Base-by-base conservation (phyloP, 495 filamentous ascomycete species). In the Darksidea phi region DNA sequence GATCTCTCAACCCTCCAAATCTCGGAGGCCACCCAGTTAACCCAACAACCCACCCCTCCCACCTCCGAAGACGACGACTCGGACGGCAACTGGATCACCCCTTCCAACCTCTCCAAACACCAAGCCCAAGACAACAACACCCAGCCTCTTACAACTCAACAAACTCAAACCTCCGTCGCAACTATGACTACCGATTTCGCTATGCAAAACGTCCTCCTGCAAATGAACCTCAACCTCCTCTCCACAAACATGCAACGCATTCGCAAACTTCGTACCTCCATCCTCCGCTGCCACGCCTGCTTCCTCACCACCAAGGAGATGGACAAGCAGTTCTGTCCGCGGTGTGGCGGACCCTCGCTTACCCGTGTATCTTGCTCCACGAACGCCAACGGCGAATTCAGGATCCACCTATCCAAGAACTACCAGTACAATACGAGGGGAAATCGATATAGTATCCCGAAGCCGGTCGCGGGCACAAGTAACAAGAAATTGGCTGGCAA, bases 351-450 rank as follows among this genome's bases (percentile, higher is more conserved):
- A 51, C 80, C 89, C 8, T 92, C 93, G 0, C 80, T 98, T 25
- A 91, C 88, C 5, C 86, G 94, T 49, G 89, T 92, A 0, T 85
- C 86, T 0, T 97, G 93, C 80, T 86, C 86, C 11, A 96, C 91
- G 13, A 85, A 91, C 69, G 73, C 81, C 7, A 79, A 83, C 26
- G 95, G 95, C 20, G 84, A 86, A 63, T 94, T 96, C 78, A 87
- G 80, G 25, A 77, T 98, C 59, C 90, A 96, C 69, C 76, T 98
- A 53, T 95, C 96, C 82, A 87, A 86, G 73, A 96, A 95, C 75
- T 93, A 93, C 81, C 91, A 97, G 73, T 96, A 86, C 86, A 97
- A 96, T 76, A 95, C 86, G 64, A 81, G 91, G 1, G 94, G 94
- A 34, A 91, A 96, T 70, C 78, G 86, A 12, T 98, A 83, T 75